These are phyloP conservation scores for Trichoderma sp. DNA, from an alignment of 2,329 filamentous ascomycete genomes.

Conservation along the genomic window DNA sequence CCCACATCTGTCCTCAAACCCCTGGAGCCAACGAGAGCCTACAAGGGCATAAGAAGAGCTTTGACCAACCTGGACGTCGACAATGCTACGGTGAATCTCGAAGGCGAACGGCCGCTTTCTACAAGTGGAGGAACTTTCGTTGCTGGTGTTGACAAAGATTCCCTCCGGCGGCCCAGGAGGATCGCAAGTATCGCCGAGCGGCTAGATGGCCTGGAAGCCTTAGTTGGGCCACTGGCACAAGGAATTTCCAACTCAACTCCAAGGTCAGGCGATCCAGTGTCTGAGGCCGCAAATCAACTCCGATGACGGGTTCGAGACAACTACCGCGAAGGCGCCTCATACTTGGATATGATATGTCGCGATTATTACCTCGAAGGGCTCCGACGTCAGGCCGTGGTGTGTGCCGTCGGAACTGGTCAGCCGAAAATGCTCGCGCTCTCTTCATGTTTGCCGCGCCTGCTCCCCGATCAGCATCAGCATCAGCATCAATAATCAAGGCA, in stretches of 20 bases:
- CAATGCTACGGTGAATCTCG: conserved; percentile 21
- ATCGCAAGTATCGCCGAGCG: conserved; percentile 17
- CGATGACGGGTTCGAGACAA: neutral
- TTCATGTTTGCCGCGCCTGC: neutral
- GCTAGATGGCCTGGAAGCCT: neutral
- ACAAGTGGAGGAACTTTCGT: conserved; percentile 17
- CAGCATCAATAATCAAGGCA: neutral
- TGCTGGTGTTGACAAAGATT: conserved; percentile 22
- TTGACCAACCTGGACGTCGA: neutral
- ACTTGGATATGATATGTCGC: neutral
- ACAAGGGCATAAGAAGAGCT: conserved; percentile 7
- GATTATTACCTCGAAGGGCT: neutral
- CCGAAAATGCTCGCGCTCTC: neutral
- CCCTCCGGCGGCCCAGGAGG: neutral
- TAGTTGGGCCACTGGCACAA: neutral
- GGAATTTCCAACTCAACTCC: neutral
- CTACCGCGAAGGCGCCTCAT: neutral
- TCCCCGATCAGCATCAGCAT: neutral
- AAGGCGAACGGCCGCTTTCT: conserved; percentile 14
- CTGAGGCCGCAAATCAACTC: neutral
- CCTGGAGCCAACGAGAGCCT: neutral
- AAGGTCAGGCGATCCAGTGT: neutral
- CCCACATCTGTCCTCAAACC: neutral
- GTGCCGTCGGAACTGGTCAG: conserved; percentile 20
- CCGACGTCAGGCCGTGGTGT: conserved; percentile 11